These are phyloP conservation scores for Phialocephala sp. DNA, from an alignment of 2,329 filamentous ascomycete species.

Conservation along the genomic window DNA sequence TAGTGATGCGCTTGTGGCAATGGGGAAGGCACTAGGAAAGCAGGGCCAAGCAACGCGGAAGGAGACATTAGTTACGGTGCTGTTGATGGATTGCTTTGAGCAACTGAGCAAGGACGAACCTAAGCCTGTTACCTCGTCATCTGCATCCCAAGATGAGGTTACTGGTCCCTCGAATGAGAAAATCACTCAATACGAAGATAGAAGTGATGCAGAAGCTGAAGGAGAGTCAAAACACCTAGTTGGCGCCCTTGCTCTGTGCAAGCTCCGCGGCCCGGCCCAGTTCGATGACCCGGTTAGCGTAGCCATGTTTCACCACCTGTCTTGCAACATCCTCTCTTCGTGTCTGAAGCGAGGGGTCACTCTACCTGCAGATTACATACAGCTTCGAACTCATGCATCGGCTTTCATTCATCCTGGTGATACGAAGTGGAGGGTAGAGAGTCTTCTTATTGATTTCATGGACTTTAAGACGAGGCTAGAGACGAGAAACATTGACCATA, in stretches of 20 bases:
- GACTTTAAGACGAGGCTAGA: background rate
- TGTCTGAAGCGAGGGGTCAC: conserved; percentile 7
- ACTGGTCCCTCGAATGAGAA: background rate
- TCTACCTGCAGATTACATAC: background rate
- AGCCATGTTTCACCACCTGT: conserved; percentile 19
- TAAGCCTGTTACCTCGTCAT: conserved; percentile 5
- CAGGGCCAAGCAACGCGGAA: conserved; percentile 14
- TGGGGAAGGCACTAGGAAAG: conserved; percentile 15
- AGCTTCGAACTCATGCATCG: conserved; percentile 4
- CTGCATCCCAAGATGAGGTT: background rate
- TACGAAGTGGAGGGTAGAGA: background rate
- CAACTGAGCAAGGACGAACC: conserved; percentile 15
- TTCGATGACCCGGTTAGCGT: conserved; percentile 17
- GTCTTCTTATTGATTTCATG: background rate
- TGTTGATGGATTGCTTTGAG: conserved; percentile 30
- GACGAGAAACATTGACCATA: background rate
- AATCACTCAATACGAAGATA: background rate
- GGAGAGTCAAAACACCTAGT: conserved; percentile 23
- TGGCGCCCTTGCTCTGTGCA: conserved; percentile 30
- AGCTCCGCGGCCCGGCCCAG: conserved; percentile 11
- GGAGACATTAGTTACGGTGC: conserved; percentile 21
- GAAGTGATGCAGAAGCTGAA: background rate
- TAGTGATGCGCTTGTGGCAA: conserved; percentile 17
- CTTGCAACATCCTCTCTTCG: conserved; percentile 9
- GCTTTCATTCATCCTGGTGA: background rate